Evolutionary conservation across 495 filamentous ascomycete genomes (phyloP).

Genomic region (Aspergillus kassunensis): DNA sequence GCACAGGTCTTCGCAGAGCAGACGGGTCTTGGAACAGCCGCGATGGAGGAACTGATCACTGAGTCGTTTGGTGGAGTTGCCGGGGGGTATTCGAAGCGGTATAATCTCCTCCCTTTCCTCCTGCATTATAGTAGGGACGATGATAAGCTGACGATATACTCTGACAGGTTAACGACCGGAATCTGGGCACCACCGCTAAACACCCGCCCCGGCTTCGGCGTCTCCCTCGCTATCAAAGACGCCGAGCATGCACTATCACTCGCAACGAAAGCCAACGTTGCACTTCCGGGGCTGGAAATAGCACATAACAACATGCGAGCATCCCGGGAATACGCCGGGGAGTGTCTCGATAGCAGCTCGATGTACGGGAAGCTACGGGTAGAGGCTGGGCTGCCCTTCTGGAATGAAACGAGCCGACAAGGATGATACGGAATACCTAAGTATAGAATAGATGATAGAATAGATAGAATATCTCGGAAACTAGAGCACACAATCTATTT

Average conservation of each 20-base stretch:
- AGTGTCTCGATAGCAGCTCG: conserved; percentile 41
- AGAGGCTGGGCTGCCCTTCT: conserved; percentile 38
- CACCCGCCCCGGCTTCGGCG: conserved; percentile 41
- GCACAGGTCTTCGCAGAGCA: conserved; percentile 53
- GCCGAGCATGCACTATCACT: conserved; percentile 37
- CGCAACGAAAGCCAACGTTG: conserved; percentile 29
- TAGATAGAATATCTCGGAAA: not conserved
- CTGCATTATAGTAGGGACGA: not conserved
- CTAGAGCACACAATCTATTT: not conserved
- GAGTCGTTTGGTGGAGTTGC: conserved; percentile 50
- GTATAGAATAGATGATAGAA: too few relatives aligned
- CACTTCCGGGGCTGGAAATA: conserved; percentile 35
- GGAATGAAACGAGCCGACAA: conserved; percentile 38
- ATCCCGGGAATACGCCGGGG: conserved; percentile 36
- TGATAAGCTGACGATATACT: not conserved
- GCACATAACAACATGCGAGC: conserved; percentile 38
- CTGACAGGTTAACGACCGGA: conserved; percentile 35
- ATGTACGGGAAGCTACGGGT: conserved; percentile 42
- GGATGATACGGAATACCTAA: not conserved
- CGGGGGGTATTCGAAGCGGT: conserved; percentile 46
- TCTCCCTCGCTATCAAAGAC: conserved; percentile 44
- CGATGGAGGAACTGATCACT: conserved; percentile 47
- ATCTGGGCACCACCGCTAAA: conserved; percentile 39
- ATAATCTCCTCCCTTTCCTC: not conserved
- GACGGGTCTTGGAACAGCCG: conserved; percentile 44